Evolutionary conservation across 2,329 filamentous ascomycete species (phyloP), one percentile per base, ranked within the genome.

Genomic region (Didymella pomorum): DNA sequence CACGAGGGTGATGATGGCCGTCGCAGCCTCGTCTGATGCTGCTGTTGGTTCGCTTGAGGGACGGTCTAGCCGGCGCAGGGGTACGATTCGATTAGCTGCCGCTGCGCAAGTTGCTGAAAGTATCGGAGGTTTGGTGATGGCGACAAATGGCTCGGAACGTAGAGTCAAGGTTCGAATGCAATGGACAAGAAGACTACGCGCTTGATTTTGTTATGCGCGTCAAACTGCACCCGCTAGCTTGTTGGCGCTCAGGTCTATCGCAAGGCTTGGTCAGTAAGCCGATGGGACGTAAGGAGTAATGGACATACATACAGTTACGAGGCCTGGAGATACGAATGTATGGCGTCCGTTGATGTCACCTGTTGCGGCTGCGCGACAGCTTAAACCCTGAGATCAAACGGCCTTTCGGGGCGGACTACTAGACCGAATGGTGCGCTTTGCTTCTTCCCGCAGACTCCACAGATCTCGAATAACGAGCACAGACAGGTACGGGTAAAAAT

Each of bases 31-130:
- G 68, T 71, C 60, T 70, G 70, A 55, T 61, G 67, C 66, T 66
- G 72, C 69, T 73, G 74, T 70, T 75, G 73, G 71, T 56, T 75
- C 72, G 74, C 71, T 74, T 75, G 64, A 71, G 71, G 70, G 67
- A 65, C 55, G 70, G 65, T 75, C 74, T 75, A 75, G 70, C 72
- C 70, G 72, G 72, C 67, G 71, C 68, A 71, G 67, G 72, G 71
- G 66, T 64, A 58, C 59, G 68, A 70, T 72, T 74, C 68, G 65
- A 75, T 67, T 74, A 75, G 71, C 69, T 76, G 69, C 73, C 68
- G 71, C 71, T 71, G 69, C 68, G 63, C 67, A 64, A 64, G 65
- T 67, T 7, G 56, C 66, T 71, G 67, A 64, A 67, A 64, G 60
- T 63, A 67, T 65, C 64, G 47, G 62, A 64, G 7, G 60, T 28